Evolutionary conservation across 768 basidiomycete genomes (phyloP).

Genomic region (Amylocystis lapponica): DNA sequence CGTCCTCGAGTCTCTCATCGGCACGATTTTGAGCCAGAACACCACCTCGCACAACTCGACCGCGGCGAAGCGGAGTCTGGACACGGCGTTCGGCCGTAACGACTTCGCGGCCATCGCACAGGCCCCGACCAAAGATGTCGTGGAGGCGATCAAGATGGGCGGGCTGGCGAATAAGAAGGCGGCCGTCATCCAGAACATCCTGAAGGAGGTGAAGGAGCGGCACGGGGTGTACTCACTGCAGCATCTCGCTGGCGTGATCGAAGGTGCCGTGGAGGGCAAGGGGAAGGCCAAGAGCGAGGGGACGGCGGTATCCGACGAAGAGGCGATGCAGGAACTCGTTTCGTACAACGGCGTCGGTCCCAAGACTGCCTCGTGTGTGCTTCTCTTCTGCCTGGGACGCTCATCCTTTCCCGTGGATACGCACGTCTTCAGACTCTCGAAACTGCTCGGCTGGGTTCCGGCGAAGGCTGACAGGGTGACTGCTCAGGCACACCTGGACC

Average conservation of each 20-base stretch:
- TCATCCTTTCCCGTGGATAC: conserved; percentile 62
- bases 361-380: conserved; percentile 58
- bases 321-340: conserved; percentile 52
- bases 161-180: conserved; percentile 60
- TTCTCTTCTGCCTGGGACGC: conserved; percentile 56
- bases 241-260: conserved; percentile 35
- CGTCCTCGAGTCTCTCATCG: conserved; percentile 53
- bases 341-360: conserved; percentile 55
- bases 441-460: conserved; percentile 47
- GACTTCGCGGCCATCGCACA: conserved; percentile 44
- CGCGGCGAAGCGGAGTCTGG: conserved; percentile 43
- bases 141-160: conserved; percentile 45
- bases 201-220: conserved; percentile 35
- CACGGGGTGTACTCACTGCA: conserved; percentile 55
- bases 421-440: conserved; percentile 51
- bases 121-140: conserved; percentile 37
- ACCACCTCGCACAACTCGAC: conserved; percentile 47
- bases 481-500: conserved; percentile 53
- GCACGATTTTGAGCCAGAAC: conserved; percentile 56
- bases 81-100: conserved; percentile 42
- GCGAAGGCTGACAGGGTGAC: conserved; percentile 39
- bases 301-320: conserved; percentile 34
- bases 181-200: conserved; percentile 43
- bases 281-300: conserved; percentile 12
- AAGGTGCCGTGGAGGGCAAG: conserved; percentile 8